Evolutionary conservation across 768 basidiomycete species (phyloP).

Genomic region (Amyloporia xantha): DNA sequence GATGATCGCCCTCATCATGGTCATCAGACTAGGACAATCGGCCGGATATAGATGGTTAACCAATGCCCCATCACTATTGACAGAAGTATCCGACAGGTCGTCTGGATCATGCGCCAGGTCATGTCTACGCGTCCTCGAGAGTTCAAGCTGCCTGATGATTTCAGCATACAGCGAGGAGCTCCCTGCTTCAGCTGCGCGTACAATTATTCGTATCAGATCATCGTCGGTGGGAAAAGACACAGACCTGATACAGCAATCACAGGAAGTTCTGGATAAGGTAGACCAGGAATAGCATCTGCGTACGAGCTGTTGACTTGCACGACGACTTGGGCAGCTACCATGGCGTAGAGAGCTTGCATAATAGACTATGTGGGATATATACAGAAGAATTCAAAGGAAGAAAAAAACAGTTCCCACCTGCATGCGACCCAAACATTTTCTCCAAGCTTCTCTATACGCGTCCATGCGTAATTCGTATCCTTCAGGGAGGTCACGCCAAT

Average conservation of each 20-base stretch:
- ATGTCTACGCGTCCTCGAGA: neutral
- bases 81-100: too few species aligned
- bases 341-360: slow-evolving; percentile 39
- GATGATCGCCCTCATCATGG: slow-evolving; percentile 51
- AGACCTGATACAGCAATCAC: slow-evolving; percentile 51
- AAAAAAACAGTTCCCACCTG: slow-evolving; percentile 50
- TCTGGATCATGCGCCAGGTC: too few species aligned
- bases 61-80: slow-evolving; percentile 3
- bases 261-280: slow-evolving; percentile 58
- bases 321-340: slow-evolving; percentile 40
- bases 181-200: slow-evolving; percentile 30
- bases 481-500: slow-evolving; percentile 10
- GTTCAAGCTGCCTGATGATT: slow-evolving; percentile 2
- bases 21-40: slow-evolving; percentile 47
- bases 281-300: slow-evolving; percentile 38
- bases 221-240: too few species aligned
- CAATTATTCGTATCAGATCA: too few species aligned
- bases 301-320: slow-evolving; percentile 40
- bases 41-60: slow-evolving; percentile 49
- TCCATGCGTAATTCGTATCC: slow-evolving; percentile 37
- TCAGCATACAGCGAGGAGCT: slow-evolving; percentile 5
- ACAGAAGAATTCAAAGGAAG: neutral
- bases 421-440: slow-evolving; percentile 47
- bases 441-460: slow-evolving; percentile 54
- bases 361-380: slow-evolving; percentile 32